These are phyloP conservation scores for Cryptococcus wingfieldii DNA, from an alignment of 1,284 basidiomycete genomes.

Conservation along the genomic window DNA sequence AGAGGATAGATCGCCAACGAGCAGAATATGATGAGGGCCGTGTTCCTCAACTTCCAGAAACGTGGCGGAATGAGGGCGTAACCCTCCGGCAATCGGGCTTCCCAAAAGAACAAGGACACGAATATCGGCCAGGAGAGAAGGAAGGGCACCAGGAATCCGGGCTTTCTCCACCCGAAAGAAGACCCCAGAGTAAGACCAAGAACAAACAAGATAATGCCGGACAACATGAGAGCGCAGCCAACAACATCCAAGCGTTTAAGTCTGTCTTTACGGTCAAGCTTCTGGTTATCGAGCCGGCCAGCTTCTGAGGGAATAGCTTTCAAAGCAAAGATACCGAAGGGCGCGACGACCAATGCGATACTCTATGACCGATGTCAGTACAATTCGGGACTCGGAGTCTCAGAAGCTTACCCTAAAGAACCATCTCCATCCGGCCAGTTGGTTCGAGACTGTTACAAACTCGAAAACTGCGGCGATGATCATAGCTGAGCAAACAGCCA, in stretches of 20 bases:
- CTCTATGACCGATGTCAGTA: conserved; percentile 2
- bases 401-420: conserved; percentile 39
- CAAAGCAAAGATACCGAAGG: conserved; percentile 22
- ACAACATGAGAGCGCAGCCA: conserved; percentile 31
- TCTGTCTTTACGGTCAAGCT: conserved; percentile 12
- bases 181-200: conserved; percentile 45
- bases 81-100: conserved; percentile 21
- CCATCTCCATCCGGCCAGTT: conserved; percentile 45
- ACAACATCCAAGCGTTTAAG: conserved; percentile 38
- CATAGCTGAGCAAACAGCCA: conserved; percentile 39
- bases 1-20: conserved; percentile 27
- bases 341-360: conserved; percentile 23
- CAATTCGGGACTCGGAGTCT: background rate
- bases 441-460: conserved; percentile 41
- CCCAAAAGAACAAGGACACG: conserved; percentile 38
- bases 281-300: conserved; percentile 17
- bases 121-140: conserved; percentile 37
- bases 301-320: conserved; percentile 23
- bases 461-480: conserved; percentile 42
- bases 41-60: conserved; percentile 38
- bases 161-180: conserved; percentile 36
- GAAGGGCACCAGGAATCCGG: conserved; percentile 45
- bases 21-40: conserved; percentile 28
- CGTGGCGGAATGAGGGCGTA: conserved; percentile 31
- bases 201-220: conserved; percentile 38